These are phyloP conservation scores for Catharanthus roseus DNA, from an alignment of 257 asterid genomes.

Conservation along the genomic window DNA sequence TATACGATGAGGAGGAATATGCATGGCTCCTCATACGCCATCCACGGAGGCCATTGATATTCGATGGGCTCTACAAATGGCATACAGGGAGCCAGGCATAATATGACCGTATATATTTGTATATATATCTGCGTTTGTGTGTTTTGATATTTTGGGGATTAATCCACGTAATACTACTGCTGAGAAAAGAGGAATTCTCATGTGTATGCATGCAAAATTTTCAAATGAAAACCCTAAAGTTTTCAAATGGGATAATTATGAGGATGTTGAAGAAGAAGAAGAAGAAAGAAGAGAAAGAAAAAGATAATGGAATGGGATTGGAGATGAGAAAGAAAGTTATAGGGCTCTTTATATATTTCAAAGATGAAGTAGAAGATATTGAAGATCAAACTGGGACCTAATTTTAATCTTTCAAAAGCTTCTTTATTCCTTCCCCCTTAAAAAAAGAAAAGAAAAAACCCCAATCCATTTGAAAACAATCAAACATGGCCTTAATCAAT, in stretches of 20 bases:
- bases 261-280: conserved; percentile 9
- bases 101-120: not conserved
- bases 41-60: conserved; percentile 70
- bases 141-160: too few species aligned
- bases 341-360: not conserved
- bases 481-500: conserved; percentile 25
- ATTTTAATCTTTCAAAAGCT: conserved; percentile 29
- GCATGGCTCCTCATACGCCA: conserved; percentile 99
- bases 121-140: not conserved
- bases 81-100: conserved; percentile 99
- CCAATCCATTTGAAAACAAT: conserved; percentile 20
- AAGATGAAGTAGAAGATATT: conserved; percentile 26
- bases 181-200: too few species aligned
- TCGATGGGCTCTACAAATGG: conserved; percentile 86
- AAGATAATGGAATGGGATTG: not conserved
- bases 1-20: conserved; percentile 34
- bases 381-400: conserved; percentile 53
- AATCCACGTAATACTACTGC: too few species aligned
- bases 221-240: conserved; percentile 6
- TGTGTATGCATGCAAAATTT: not conserved
- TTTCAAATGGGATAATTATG: not conserved
- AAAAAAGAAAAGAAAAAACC: conserved; percentile 1
- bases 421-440: conserved; percentile 4
- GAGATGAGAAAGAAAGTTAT: not conserved
- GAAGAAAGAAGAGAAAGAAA: not conserved